Base-by-base conservation (phyloP, 768 basidiomycete species). In the Rubroboletus satanas region DNA sequence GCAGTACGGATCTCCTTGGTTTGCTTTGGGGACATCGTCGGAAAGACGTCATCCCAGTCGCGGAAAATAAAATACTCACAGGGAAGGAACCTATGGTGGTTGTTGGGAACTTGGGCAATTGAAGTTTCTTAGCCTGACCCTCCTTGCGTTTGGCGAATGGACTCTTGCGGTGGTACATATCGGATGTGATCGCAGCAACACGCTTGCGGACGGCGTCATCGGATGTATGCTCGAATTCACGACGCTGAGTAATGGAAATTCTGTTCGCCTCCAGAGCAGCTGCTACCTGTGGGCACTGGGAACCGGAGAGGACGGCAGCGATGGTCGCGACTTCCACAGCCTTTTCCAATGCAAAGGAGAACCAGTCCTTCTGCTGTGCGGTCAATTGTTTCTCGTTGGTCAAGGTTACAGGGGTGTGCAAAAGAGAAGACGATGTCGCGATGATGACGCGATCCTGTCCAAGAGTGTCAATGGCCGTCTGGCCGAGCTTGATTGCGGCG, bases 81-180 rank as follows among this genome's bases (percentile, higher is more conserved):
- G 95, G 96, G 92, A 97, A 98, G 31, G 96, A 98, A 58, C 94
- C 95, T 64, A 98, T 98, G 61, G 96, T 97, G 53, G 96, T 98
- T 51, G 96, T 97, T 56, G 96, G 95, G 86, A 98, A 99, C 74
- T 87, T 91, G 73, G 97, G 97, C 26, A 99, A 83, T 61, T 88
- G 79, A 71, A 97, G 83, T 67, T 89, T 82, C 76, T 88, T 85
- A 72, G 87, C 84, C 77, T 99, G 97, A 49, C 90, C 80, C 62
- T 88, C 88, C 73, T 90, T 85, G 73, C 97, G 93, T 54, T 78
- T 77, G 41, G 88, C 76, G 83, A 98, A 99, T 62, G 87, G 83
- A 71, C 81, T 93, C 81, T 91, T 84, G 75, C 97, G 91, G 67
- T 92, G 76, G 65, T 94, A 84, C 79, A 84, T 79, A 11, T 89